phyloP scores from a whole-genome alignment of 129 eudicot species.

The Scalesia atractyloides region DNA sequence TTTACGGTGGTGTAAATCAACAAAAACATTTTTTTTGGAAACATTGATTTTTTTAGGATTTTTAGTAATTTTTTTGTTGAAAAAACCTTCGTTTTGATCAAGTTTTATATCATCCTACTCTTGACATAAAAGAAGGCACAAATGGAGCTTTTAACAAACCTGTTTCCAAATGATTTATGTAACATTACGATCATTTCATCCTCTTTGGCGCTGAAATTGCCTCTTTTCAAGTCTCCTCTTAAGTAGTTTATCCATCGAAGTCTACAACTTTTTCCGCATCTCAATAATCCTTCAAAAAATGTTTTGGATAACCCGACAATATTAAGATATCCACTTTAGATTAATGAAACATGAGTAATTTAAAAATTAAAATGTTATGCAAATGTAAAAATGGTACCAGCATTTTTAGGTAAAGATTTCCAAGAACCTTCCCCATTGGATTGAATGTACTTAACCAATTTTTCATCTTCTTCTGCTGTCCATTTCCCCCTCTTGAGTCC shows the following conservation, averaged over 20 bases:
- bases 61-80: too few species aligned
- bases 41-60: too few species aligned
- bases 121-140: background rate
- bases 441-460: constrained; percentile 57
- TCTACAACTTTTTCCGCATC: constrained; percentile 90
- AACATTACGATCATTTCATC: constrained; percentile 65
- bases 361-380: background rate
- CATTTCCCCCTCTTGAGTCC: constrained; percentile 80
- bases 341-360: background rate
- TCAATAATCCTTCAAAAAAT: constrained; percentile 50
- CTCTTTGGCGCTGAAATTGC: constrained; percentile 55
- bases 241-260: constrained; percentile 84
- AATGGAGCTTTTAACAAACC: constrained; percentile 31
- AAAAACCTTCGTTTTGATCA: too few species aligned
- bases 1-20: too few species aligned
- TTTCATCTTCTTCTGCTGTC: constrained; percentile 79
- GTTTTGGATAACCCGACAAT: background rate
- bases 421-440: constrained; percentile 84
- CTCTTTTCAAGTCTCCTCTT: constrained; percentile 80
- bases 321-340: background rate
- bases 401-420: constrained; percentile 85
- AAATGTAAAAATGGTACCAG: constrained; percentile 40
- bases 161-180: constrained; percentile 69
- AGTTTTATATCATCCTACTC: too few species aligned
- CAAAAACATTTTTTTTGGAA: too few species aligned